Evolutionary conservation across 2,329 filamentous ascomycete genomes (phyloP), one percentile per base, ranked within the genome.

Genomic region (Colletotrichum navitas): DNA sequence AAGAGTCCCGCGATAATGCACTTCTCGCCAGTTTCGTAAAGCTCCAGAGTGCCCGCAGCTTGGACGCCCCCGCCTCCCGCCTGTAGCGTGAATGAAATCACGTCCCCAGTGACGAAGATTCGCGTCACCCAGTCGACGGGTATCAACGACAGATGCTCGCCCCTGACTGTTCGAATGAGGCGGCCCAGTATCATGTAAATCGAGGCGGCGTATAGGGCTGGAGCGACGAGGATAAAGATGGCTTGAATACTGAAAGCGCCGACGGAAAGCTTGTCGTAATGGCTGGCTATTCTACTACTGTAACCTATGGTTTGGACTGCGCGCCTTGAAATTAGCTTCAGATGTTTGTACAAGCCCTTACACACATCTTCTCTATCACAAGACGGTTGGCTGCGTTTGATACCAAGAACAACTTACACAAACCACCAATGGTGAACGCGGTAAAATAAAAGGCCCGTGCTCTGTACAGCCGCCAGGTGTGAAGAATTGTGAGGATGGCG

Each of bases 1-100:
- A 85, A 78, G 2, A 91, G 78, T 10, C 88, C 88, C 1, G 74
- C 83, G 14, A 90, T 78, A 16, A 89, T 84, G 62, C 89, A 78
- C 21, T 83, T 81, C 71, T 86, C 79, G 18, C 85, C 85, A 0
- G 77, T n/a, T 5, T 75, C 43, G 55, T 71, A 72, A 0, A 66
- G 11, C 5, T 68, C 63, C 43, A 71, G 3, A 1, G 64, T 73
- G 2, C 73, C 73, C 21, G 49, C 68, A 0, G 78, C 74, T 71
- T 80, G 75, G 10, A 82, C 69, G 1, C 77, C 78, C 2, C 76
- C 79, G 10, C 82, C 83, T 16, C 78, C 80, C 8, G 78, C 79
- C 73, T 87, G 85, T 0, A 86, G 75, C 1, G 81, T 34, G 66
- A 87, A 83, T 1, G 81, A 83, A 1, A 86, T 52, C 0, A 86